Percentiles rank a stretch among this genome's conserved stretches.
Evolutionary conservation across 2,329 filamentous ascomycete genomes (phyloP).

Genomic region (Alternaria infectoria): DNA sequence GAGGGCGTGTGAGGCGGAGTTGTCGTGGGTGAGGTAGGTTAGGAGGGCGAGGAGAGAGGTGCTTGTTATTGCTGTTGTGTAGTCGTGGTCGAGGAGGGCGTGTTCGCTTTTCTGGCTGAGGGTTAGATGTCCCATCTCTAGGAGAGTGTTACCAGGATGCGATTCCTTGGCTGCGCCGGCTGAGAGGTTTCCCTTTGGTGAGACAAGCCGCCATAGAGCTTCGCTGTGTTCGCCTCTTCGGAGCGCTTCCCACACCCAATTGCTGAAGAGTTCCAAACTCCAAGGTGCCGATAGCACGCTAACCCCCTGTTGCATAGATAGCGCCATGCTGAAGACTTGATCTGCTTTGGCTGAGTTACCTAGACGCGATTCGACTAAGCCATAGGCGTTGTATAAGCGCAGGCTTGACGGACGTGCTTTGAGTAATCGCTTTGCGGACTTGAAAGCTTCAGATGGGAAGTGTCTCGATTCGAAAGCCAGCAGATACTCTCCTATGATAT

Average conservation of each 20-base stretch:
- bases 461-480: constrained; percentile 70
- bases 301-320: constrained; percentile 62
- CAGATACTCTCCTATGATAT: constrained; percentile 69
- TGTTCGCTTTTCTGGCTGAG: constrained; percentile 55
- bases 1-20: constrained; percentile 47
- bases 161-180: neutral
- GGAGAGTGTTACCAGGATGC: constrained; percentile 12
- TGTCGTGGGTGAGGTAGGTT: constrained; percentile 64
- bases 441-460: constrained; percentile 64
- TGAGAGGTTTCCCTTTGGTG: constrained; percentile 26
- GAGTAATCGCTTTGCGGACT: constrained; percentile 75
- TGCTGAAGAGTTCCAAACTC: constrained; percentile 60
- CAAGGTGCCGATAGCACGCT: constrained; percentile 59
- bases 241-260: constrained; percentile 70
- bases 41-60: constrained; percentile 70
- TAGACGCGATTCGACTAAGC: constrained; percentile 69
- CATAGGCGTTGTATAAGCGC: constrained; percentile 79
- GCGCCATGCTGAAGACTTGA: constrained; percentile 71
- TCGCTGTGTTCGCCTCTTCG: constrained; percentile 44
- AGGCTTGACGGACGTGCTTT: constrained; percentile 70
- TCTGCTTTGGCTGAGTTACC: constrained; percentile 64
- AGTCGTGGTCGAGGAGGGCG: constrained; percentile 56
- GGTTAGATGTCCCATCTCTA: constrained; percentile 22
- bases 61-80: constrained; percentile 57
- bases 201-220: constrained; percentile 45